Evolutionary conservation across 1,284 basidiomycete genomes (phyloP).

Genomic region (Schizophyllum commune): DNA sequence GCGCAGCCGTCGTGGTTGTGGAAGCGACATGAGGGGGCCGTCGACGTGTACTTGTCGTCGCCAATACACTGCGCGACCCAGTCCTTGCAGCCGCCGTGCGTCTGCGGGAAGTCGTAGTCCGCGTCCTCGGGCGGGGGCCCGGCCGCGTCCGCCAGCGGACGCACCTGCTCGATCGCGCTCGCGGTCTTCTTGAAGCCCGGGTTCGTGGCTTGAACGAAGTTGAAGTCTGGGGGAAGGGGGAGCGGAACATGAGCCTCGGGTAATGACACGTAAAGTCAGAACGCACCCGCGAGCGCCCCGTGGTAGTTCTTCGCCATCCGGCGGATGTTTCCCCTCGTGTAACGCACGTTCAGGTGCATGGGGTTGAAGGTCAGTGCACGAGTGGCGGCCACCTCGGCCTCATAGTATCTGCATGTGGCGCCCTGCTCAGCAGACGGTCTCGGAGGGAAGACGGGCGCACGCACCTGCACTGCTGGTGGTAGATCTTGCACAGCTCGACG

Average conservation of each 20-base stretch:
- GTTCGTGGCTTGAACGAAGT: neutral
- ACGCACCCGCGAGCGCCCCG: neutral
- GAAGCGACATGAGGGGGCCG: slow-evolving; percentile 23
- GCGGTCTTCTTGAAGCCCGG: neutral
- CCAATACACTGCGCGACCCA: neutral
- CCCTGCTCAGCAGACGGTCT: neutral
- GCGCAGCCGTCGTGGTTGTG: slow-evolving; percentile 32
- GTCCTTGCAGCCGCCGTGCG: neutral
- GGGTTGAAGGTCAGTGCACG: neutral
- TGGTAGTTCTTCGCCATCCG: neutral
- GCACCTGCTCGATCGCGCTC: neutral
- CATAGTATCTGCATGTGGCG: neutral
- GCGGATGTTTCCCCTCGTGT: neutral
- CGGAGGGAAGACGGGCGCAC: neutral
- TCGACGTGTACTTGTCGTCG: neutral
- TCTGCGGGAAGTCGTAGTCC: neutral
- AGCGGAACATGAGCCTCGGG: neutral
- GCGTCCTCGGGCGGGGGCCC: neutral
- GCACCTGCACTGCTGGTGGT: neutral
- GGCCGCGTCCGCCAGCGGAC: neutral
- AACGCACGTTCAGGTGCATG: neutral
- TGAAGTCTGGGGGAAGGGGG: neutral
- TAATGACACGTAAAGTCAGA: neutral
- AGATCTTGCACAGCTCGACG: neutral
- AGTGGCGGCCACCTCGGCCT: neutral